phyloP scores from a whole-genome alignment of 2,329 filamentous ascomycete species.

The Tolypocladium capitatum region DNA sequence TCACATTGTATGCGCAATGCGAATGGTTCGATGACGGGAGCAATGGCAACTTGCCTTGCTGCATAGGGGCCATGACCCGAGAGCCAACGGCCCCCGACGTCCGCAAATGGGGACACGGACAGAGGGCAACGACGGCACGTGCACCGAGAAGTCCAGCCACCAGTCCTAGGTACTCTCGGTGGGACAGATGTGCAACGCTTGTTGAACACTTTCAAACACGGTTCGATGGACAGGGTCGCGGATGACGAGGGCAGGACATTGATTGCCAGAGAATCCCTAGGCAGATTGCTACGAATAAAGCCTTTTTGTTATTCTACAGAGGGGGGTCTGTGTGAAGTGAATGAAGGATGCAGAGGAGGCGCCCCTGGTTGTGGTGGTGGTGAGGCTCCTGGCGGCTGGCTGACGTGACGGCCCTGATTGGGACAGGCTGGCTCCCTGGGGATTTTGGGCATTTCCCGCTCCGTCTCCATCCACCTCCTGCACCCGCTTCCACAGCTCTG shows the following conservation, averaged over 20 bases:
- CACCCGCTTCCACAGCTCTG: too few relatives aligned
- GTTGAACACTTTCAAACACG: neutral
- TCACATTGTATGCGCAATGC: neutral
- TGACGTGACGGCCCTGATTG: neutral
- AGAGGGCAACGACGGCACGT: neutral
- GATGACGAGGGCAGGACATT: neutral
- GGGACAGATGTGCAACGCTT: neutral
- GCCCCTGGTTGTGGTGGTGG: too few relatives aligned
- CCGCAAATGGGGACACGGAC: neutral
- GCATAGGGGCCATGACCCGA: neutral
- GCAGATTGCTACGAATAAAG: constrained; percentile 9
- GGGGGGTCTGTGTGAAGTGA: too few relatives aligned
- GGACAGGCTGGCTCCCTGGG: neutral
- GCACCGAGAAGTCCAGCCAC: neutral
- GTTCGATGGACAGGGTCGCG: constrained; percentile 1
- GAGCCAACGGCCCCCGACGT: neutral
- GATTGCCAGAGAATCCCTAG: constrained; percentile 4
- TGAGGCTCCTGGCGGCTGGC: neutral
- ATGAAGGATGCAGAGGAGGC: neutral
- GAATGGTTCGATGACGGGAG: neutral
- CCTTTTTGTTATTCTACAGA: constrained; percentile 1
- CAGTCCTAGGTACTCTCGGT: neutral
- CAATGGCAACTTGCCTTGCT: neutral
- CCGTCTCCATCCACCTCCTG: neutral
- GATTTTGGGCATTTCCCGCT: neutral